These are phyloP conservation scores for Tolypocladium tropicale DNA, from an alignment of 2,329 filamentous ascomycete genomes.

Conservation along the genomic window DNA sequence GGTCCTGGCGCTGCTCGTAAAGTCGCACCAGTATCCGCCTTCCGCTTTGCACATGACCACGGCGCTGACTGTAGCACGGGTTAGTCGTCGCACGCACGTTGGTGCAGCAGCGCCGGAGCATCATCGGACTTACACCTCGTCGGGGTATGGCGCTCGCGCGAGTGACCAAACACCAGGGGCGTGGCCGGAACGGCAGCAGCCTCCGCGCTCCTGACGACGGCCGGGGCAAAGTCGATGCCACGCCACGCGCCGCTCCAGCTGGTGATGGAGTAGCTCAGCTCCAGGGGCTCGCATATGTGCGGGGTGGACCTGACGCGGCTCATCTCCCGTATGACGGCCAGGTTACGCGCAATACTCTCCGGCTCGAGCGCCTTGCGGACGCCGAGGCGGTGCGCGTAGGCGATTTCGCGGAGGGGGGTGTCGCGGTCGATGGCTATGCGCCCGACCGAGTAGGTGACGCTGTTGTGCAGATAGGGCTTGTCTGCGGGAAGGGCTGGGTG, in stretches of 20 bases:
- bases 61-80: neutral
- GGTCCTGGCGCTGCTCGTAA: neutral
- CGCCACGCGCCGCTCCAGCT: neutral
- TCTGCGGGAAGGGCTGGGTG: neutral
- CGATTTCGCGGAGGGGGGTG: neutral
- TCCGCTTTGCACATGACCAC: neutral
- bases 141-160: neutral
- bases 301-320: neutral
- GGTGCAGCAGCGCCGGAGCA: neutral
- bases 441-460: neutral
- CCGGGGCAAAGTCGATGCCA: neutral
- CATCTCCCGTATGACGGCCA: neutral
- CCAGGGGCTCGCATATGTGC: neutral
- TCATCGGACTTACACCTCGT: neutral
- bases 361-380: neutral
- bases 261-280: neutral
- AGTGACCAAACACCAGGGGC: neutral
- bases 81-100: neutral
- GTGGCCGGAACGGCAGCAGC: neutral
- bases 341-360: neutral
- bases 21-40: neutral
- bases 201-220: neutral
- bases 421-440: neutral
- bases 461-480: neutral
- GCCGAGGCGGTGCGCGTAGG: neutral